Evolutionary conservation across 2,329 filamentous ascomycete species (phyloP), one percentile per base, ranked within the genome.

Genomic region (Penicillium italicum): DNA sequence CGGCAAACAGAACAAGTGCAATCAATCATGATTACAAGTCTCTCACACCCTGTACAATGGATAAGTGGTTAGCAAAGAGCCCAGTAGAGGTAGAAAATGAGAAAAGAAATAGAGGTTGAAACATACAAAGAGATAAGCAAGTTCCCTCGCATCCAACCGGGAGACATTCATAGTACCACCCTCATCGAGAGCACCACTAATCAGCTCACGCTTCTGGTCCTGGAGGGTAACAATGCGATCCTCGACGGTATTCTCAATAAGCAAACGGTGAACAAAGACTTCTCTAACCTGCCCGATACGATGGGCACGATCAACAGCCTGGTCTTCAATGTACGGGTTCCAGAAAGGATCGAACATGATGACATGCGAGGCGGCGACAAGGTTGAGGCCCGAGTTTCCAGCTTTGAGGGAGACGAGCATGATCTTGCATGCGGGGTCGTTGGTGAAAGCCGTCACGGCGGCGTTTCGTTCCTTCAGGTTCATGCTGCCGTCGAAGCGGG

Each of bases 321-420:
- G 92, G 73, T 91, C 90, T 74, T 96, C 92, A 46, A 95, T 88
- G 69, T 88, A 96, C 0, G 91, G 92, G 61, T 96, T 97, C 90
- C 91, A 96, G 76, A 95, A 96, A 0, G 91, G 91, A 69, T 96
- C 91, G 68, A 96, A 85, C 61, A 96, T 89, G 71, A 97, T 90
- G 62, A 96, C 90, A 60, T 91, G 87, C 1, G 86, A 90, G 0
- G 91, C 92, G 18, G 85, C 84, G 37, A 88, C 90, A 22, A 97
- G 80, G 67, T 97, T 97, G 43, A 97, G 82, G 1, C 92, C 92
- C 0, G 91, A 86, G 64, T 93, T 93, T 33, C 90, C 90, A 1
- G 90, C 89, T 65, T 90, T 90, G 46, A 93, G 78, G 1, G 88
- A 91, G 2, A 92, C 83, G 3, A 94, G 79, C 81, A 94, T 89